Evolutionary conservation across 164 flowering plant species (phyloP), one percentile per base, ranked within the genome.

Genomic region (Cinnamomum micranthum): DNA sequence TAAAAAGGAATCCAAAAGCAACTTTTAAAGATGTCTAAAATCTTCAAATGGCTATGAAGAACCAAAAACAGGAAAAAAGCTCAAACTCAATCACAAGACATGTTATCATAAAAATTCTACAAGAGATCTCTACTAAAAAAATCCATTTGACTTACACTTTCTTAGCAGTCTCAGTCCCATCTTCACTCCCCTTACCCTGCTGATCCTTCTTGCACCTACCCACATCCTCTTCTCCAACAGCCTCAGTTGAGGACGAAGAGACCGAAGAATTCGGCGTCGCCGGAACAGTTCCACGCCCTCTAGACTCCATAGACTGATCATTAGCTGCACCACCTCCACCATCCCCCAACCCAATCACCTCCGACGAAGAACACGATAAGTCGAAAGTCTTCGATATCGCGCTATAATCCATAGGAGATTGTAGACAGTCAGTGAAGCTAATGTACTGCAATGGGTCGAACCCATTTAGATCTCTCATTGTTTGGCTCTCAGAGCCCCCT

Each of bases 181-280:
- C 88, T 72, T 82, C 84, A 59, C 65, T 28, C 58, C 67, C 85
- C 73, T 79, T 81, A 0, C 64, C n/a, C 71, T 77, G 78, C 52
- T 24, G 25, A 13, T 83, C 84, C 65, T 81, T 83, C 84, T 81
- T 85, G 35, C 73, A 80, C 76, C 79, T 82, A 27, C 74, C 72
- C 0, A 84, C 80, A 59, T 83, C 85, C 31, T 85, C 90, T 15
- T 80, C 87, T 5, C 66, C 83, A 1, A 83, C 89, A 0, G 88
- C 89, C 76, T 87, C 93, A 2, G 77, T 80, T 1, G 92, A 89
- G 0, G 89, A 83, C 20, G 87, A 87, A 15, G 93, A 88, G 28
- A 86, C 80, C 11, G 90, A 86, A 58, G 93, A 89, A 76, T 84
- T 87, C 0, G 86, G 88, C 1, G 89, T 85, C 2, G 71, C 84